A percentile compares a stretch with the other conserved stretches of the same genome.
Evolutionary conservation across 441 rosid genomes (phyloP).

Genomic region (Mallotus repandus): DNA sequence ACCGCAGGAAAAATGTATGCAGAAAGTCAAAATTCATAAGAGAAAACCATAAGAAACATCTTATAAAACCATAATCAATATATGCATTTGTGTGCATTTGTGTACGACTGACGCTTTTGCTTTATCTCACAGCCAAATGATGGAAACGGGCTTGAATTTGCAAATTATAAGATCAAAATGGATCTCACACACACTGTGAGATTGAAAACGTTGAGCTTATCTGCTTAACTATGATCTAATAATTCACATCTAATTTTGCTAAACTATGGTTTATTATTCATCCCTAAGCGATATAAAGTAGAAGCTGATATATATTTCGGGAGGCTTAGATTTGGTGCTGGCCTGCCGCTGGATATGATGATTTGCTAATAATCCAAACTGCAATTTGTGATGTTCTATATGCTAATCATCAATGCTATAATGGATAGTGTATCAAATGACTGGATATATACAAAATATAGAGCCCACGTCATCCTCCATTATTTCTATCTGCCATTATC

Average conservation of each 20-base stretch:
- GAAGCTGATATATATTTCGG: not conserved
- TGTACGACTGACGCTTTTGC: not conserved
- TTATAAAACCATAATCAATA: not conserved
- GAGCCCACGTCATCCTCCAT: too few species aligned
- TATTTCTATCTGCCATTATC: too few species aligned
- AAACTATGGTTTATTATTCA: not conserved
- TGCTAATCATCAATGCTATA: not conserved
- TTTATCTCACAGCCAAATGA: not conserved
- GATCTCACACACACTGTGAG: not conserved
- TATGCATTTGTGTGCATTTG: not conserved
- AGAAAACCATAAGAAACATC: not conserved
- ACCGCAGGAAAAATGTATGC: slow-evolving; percentile 9
- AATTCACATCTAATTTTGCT: not conserved
- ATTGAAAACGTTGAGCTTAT: not conserved
- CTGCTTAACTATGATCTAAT: not conserved
- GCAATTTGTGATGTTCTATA: not conserved
- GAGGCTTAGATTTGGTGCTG: not conserved
- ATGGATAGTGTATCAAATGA: too few species aligned
- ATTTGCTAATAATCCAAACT: not conserved
- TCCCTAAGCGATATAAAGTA: not conserved
- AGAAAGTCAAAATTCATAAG: not conserved
- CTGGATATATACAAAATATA: too few species aligned
- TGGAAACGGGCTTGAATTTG: not conserved
- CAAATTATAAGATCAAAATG: not conserved
- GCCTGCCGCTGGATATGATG: too few species aligned